Evolutionary conservation across 2,329 filamentous ascomycete genomes (phyloP).

Genomic region (Sporothrix luriei): DNA sequence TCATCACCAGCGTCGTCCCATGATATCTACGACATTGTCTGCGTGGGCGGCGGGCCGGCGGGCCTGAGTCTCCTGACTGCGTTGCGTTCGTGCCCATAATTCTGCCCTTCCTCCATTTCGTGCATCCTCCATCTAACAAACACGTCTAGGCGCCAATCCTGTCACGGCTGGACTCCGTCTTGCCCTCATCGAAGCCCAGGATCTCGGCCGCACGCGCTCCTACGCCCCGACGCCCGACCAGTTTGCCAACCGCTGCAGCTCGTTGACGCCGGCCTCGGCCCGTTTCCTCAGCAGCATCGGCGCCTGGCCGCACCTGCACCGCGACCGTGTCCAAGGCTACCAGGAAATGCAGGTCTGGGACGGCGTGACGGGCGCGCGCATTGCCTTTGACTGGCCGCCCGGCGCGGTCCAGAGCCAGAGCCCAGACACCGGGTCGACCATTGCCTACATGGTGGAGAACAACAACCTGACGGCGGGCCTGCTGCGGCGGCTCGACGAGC

Average conservation of each 20-base stretch:
- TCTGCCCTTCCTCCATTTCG: not conserved
- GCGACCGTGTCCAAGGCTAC: conserved; percentile 78
- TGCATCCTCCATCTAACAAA: not conserved
- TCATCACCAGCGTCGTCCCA: conserved; percentile 47
- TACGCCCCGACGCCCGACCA: conserved; percentile 67
- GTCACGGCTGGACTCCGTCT: conserved; percentile 76
- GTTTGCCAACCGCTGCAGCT: conserved; percentile 95
- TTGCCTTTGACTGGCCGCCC: conserved; percentile 79
- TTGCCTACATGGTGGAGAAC: conserved; percentile 98
- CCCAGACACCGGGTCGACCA: conserved; percentile 54
- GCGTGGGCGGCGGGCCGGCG: conserved; percentile 85
- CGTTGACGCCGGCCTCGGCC: conserved; percentile 86
- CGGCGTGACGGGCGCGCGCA: conserved; percentile 80
- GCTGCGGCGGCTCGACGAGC: conserved; percentile 68
- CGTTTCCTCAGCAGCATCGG: conserved; percentile 80
- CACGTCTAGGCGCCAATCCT: conserved; percentile 66
- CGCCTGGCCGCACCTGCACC: conserved; percentile 77
- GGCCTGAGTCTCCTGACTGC: conserved; percentile 81
- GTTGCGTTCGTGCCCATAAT: conserved; percentile 59
- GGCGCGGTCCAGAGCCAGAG: conserved; percentile 47
- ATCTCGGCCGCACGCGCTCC: conserved; percentile 68
- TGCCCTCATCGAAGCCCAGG: conserved; percentile 87
- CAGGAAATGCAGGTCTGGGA: conserved; percentile 99
- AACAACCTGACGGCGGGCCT: conserved; percentile 81
- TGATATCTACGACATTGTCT: conserved; percentile 91